Conservation (phyloP, 2,329 filamentous ascomycete genomes). For the Xylogone sp. region DNA sequence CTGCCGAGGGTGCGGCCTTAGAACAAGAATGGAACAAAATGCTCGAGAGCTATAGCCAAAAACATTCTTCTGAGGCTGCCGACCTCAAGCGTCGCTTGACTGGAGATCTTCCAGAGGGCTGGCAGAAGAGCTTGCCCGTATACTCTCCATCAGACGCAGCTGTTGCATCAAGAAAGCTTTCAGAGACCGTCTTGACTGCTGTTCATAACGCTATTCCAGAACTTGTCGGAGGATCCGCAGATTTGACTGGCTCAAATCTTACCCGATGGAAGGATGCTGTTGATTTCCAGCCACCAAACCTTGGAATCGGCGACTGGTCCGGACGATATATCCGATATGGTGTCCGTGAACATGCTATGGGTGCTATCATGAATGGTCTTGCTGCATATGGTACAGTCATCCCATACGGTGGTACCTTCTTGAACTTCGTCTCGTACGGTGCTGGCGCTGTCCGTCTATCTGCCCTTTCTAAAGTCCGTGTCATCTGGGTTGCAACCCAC, state of each 20-base stretch:
- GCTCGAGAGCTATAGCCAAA: constrained; percentile 77
- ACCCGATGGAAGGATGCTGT: constrained; percentile 96
- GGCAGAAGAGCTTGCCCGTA: constrained; percentile 88
- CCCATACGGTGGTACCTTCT: constrained; percentile 92
- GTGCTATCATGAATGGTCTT: constrained; percentile 90
- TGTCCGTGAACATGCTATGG: constrained; percentile 91
- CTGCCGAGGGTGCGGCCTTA: constrained; percentile 77
- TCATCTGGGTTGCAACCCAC: constrained; percentile 96
- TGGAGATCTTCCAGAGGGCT: constrained; percentile 87
- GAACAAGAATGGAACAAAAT: constrained; percentile 96
- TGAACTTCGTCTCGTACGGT: constrained; percentile 99
- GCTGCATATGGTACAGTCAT: constrained; percentile 93
- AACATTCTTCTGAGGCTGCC: constrained; percentile 73
- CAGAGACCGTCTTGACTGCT: constrained; percentile 87
- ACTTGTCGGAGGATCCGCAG: constrained; percentile 91
- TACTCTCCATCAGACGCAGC: constrained; percentile 85
- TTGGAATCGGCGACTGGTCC: constrained; percentile 80
- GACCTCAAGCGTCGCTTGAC: constrained; percentile 79
- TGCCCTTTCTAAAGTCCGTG: constrained; percentile 82
- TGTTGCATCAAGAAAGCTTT: constrained; percentile 91
- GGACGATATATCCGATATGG: constrained; percentile 93
- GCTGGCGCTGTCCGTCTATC: constrained; percentile 94
- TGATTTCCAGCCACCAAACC: constrained; percentile 91
- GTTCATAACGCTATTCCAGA: constrained; percentile 82
- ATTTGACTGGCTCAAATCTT: constrained; percentile 98